These are phyloP conservation scores for Gamarada debralockiae DNA, from an alignment of 495 filamentous ascomycete species.

Conservation along the genomic window DNA sequence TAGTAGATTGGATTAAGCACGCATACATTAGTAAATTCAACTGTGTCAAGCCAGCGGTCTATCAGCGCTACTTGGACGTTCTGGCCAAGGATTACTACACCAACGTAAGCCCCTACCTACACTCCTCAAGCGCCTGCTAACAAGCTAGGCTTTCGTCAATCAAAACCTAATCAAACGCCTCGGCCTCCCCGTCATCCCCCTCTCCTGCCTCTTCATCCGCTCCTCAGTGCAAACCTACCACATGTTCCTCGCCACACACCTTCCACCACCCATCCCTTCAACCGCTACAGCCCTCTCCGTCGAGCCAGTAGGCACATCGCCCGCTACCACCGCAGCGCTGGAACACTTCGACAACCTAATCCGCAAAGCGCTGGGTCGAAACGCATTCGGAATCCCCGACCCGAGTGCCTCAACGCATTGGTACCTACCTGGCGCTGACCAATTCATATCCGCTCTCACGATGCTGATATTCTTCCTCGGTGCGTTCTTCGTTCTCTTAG, in stretches of 20 bases:
- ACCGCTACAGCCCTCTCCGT: constrained; percentile 64
- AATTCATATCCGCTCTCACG: constrained; percentile 64
- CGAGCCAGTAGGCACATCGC: constrained; percentile 51
- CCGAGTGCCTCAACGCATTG: constrained; percentile 35
- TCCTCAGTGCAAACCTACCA: constrained; percentile 95
- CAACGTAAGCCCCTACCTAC: constrained; percentile 49
- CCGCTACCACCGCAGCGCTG: constrained; percentile 66
- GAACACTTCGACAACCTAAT: constrained; percentile 73
- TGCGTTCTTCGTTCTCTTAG: constrained; percentile 71
- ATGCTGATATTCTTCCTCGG: constrained; percentile 77
- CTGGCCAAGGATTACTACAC: constrained; percentile 97
- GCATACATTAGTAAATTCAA: constrained; percentile 99
- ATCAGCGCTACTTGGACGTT: constrained; percentile 84
- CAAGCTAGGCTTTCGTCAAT: constrained; percentile 72
- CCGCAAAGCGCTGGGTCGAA: constrained; percentile 65
- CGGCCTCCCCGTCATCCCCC: constrained; percentile 85
- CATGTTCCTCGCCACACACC: constrained; percentile 88
- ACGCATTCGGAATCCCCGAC: constrained; percentile 50
- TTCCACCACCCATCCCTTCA: constrained; percentile 70
- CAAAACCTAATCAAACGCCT: constrained; percentile 86
- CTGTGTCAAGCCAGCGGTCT: constrained; percentile 85
- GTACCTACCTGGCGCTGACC: constrained; percentile 50
- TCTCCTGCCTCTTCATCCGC: constrained; percentile 93
- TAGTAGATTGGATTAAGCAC: constrained; percentile 97
- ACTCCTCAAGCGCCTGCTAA: background rate